Conservation (phyloP, 2,329 filamentous ascomycete species). For the Talaromyces sp. region DNA sequence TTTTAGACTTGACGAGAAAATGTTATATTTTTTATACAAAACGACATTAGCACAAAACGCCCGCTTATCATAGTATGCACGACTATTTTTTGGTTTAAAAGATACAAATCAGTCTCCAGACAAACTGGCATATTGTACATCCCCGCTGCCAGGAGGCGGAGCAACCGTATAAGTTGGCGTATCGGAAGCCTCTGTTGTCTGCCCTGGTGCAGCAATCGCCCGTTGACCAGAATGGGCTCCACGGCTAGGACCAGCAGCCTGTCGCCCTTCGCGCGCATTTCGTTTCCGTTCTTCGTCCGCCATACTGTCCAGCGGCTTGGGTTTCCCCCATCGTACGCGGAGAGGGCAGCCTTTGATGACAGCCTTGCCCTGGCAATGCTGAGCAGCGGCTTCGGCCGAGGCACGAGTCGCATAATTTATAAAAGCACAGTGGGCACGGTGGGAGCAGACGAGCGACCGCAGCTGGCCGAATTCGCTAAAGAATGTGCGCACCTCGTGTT, state of each 20-base stretch:
- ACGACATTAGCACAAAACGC: neutral
- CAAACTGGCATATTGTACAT: constrained; percentile 79
- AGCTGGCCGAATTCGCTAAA: constrained; percentile 87
- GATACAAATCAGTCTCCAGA: constrained; percentile 60
- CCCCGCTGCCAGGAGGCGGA: constrained; percentile 70
- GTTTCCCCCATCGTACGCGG: constrained; percentile 85
- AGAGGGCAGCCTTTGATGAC: constrained; percentile 88
- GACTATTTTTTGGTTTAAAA: neutral
- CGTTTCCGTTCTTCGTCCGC: constrained; percentile 76
- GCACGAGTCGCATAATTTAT: constrained; percentile 86
- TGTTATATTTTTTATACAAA: neutral
- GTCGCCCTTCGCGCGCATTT: constrained; percentile 72
- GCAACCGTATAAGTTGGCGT: constrained; percentile 51
- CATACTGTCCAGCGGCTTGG: constrained; percentile 86
- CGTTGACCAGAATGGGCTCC: constrained; percentile 29
- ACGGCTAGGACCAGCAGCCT: constrained; percentile 47
- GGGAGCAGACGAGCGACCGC: constrained; percentile 88
- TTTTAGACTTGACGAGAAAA: neutral
- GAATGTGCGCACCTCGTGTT: constrained; percentile 83
- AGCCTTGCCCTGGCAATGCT: constrained; percentile 77
- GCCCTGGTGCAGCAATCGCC: constrained; percentile 32
- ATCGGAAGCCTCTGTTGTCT: constrained; percentile 36
- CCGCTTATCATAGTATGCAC: constrained; percentile 7
- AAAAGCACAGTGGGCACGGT: constrained; percentile 95
- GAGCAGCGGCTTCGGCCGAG: constrained; percentile 78